Base-by-base conservation (phyloP, 495 filamentous ascomycete genomes). In the Podospora comata region DNA sequence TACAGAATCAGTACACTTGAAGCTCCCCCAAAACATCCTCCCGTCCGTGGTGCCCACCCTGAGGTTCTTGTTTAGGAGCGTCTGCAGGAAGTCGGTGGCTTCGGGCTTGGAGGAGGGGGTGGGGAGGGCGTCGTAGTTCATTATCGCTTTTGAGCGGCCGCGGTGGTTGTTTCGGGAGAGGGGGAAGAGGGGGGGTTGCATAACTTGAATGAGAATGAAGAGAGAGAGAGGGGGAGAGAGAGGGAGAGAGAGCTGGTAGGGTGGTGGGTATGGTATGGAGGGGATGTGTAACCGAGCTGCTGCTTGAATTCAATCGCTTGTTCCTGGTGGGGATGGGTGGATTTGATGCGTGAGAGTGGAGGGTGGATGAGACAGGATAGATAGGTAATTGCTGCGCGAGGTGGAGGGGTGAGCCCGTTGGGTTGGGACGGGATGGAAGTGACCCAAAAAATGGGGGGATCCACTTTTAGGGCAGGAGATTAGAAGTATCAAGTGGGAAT, bases 1-100 rank as follows among this genome's bases (percentile, higher is more conserved):
- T 72, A 96, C 95, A 62, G 91, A 88, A 81, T 99, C 95, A 23
- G 93, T 97, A 79, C 96, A 98, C 78, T 94, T 97, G 80, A 99
- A 91, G 67, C 86, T 82, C 44, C 95, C 95, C 53, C 92, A 83
- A 78, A 98, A 99, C 81, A 97, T 90, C 56, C 95, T 91, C 28
- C 82, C 84, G 76, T 98, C 95, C 4, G 89, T 91, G 28, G 90
- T 91, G 72, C 92, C 88, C 63, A 98, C 82, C 68, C 94, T 90
- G 54, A 99, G 79, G 61, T 83, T 88, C 73, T 87, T 87, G 78
- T 86, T 87, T 34, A 93, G 77, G 66, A 91, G 83, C 34, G 84
- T 83, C 23, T 69, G 71, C 34, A 86, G 79, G 66, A 78, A 87
- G 59, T 72, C 68, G 66, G 73, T 70, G 57, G 80, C 74, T 65